Evolutionary conservation across 2,329 filamentous ascomycete species (phyloP).

Genomic region (Gnomoniopsis smithogilvyi): DNA sequence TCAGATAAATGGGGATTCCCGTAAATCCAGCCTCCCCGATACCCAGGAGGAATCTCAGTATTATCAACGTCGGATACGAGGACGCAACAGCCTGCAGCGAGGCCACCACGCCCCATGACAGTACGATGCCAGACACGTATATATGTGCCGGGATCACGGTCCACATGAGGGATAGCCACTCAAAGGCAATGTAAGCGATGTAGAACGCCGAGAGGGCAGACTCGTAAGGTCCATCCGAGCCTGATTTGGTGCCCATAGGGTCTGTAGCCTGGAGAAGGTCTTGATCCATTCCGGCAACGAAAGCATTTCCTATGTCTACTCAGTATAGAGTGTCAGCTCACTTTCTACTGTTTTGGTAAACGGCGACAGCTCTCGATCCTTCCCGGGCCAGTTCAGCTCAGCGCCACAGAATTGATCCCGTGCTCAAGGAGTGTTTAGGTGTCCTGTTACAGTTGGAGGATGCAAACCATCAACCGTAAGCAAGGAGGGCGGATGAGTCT

Average conservation of each 20-base stretch:
- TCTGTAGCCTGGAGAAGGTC: constrained; percentile 40
- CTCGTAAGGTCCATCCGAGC: constrained; percentile 51
- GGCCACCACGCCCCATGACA: constrained; percentile 76
- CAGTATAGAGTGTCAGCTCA: background rate
- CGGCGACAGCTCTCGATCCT: background rate
- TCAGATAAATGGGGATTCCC: constrained; percentile 61
- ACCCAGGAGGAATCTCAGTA: constrained; percentile 54
- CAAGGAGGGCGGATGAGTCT: background rate
- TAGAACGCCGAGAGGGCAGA: constrained; percentile 63
- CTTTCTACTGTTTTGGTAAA: background rate
- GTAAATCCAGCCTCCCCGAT: constrained; percentile 65
- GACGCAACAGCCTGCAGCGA: constrained; percentile 67
- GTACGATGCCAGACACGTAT: constrained; percentile 60
- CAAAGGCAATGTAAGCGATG: constrained; percentile 59
- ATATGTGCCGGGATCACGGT: constrained; percentile 57
- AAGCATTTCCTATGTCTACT: constrained; percentile 61
- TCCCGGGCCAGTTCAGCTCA: no score
- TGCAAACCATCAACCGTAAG: background rate
- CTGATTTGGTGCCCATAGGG: constrained; percentile 31
- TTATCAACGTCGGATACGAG: constrained; percentile 59
- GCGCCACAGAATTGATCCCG: background rate
- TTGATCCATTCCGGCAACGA: constrained; percentile 60
- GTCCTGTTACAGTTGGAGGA: background rate
- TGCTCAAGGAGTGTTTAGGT: background rate
- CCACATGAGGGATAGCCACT: constrained; percentile 65